Conservation (phyloP, 2,329 filamentous ascomycete species). For the Penicillium decumbens region DNA sequence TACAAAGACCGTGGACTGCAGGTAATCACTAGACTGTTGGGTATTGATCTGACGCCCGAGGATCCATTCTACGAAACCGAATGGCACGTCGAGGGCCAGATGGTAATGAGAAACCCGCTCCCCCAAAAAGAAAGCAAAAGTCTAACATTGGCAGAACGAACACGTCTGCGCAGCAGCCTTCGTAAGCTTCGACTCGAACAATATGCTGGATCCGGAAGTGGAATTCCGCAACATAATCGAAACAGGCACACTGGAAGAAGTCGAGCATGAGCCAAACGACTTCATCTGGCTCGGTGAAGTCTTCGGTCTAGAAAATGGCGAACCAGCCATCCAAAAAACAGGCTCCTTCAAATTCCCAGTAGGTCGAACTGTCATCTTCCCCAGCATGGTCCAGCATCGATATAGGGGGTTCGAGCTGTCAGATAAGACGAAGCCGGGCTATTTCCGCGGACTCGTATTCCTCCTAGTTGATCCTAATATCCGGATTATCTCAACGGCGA, state of each 20-base stretch:
- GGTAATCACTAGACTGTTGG: conserved; percentile 60
- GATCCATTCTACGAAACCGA: conserved; percentile 50
- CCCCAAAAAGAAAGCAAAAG: background rate
- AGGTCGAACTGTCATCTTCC: conserved; percentile 26
- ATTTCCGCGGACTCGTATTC: conserved; percentile 52
- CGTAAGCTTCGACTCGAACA: conserved; percentile 59
- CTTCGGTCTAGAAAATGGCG: conserved; percentile 26
- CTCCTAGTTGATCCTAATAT: conserved; percentile 57
- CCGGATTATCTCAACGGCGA: conserved; percentile 51
- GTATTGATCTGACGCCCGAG: conserved; percentile 56
- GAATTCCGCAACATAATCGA: conserved; percentile 47
- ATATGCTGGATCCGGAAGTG: conserved; percentile 53
- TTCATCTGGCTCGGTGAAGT: conserved; percentile 30
- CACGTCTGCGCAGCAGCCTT: conserved; percentile 60
- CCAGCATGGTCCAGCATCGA: conserved; percentile 48
- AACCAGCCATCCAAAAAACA: conserved; percentile 22
- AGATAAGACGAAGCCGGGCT: conserved; percentile 50
- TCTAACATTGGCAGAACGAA: conserved; percentile 48
- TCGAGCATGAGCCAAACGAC: conserved; percentile 29
- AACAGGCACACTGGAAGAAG: conserved; percentile 26
- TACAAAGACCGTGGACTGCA: conserved; percentile 50
- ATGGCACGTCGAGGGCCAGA: conserved; percentile 48
- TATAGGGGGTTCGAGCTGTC: conserved; percentile 48
- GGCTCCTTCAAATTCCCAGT: conserved; percentile 18
- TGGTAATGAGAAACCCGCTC: conserved; percentile 23